Evolutionary conservation across 768 basidiomycete species (phyloP).

Genomic region (Lenzites betulinus): DNA sequence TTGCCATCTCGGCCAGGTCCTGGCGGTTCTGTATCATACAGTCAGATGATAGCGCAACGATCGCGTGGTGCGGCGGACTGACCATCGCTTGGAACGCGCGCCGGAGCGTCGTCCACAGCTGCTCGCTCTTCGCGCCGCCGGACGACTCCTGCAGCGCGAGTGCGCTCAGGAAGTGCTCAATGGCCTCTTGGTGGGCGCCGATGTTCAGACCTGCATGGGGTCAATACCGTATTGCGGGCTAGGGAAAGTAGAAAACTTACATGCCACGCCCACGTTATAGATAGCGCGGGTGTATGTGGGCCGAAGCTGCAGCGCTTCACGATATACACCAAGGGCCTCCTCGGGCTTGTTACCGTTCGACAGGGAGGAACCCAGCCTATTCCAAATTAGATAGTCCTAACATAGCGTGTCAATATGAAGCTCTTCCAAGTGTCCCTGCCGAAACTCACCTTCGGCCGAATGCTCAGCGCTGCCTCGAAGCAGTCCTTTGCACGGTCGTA

Average conservation of each 20-base stretch:
- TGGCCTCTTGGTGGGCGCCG: slow-evolving; percentile 92
- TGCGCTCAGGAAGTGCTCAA: slow-evolving; percentile 92
- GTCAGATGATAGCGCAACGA: slow-evolving; percentile 5
- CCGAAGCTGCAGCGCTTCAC: slow-evolving; percentile 84
- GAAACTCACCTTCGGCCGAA: slow-evolving; percentile 64
- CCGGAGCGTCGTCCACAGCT: slow-evolving; percentile 88
- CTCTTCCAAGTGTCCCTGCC: neutral
- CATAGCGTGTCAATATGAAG: neutral
- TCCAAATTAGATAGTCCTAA: slow-evolving; percentile 94
- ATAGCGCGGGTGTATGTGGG: slow-evolving; percentile 97
- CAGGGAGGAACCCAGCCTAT: slow-evolving; percentile 89
- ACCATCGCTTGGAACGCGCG: slow-evolving; percentile 84
- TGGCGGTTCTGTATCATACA: slow-evolving; percentile 58
- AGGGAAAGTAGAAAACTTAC: slow-evolving; percentile 49
- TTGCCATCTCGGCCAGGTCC: slow-evolving; percentile 80
- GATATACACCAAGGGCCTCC: slow-evolving; percentile 87
- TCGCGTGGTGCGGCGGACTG: slow-evolving; percentile 25
- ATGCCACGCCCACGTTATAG: slow-evolving; percentile 97
- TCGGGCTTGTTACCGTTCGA: slow-evolving; percentile 95
- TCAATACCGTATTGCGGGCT: slow-evolving; percentile 2
- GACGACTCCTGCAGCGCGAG: slow-evolving; percentile 75
- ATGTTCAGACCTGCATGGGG: slow-evolving; percentile 81
- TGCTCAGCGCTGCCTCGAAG: slow-evolving; percentile 83
- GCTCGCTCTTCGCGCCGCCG: slow-evolving; percentile 72
- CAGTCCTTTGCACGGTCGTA: slow-evolving; percentile 93